Conservation (phyloP, 495 filamentous ascomycete species). For the Tuber calosporum region DNA sequence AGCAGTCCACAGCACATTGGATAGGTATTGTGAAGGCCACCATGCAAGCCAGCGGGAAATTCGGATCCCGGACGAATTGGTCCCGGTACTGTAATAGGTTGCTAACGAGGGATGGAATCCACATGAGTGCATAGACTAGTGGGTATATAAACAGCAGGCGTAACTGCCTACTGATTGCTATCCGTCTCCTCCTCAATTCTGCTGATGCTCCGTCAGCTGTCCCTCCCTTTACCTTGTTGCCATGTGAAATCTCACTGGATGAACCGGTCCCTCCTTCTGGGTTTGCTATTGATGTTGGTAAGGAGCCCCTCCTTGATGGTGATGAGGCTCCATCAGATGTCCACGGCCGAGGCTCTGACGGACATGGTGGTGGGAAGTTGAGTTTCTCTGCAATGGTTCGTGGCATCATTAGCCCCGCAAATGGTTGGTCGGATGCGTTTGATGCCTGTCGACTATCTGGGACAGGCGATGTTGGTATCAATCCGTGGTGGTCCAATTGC, state of each 20-base stretch:
- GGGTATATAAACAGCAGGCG: constrained; percentile 67
- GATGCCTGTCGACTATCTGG: constrained; percentile 40
- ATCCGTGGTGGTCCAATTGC: constrained; percentile 37
- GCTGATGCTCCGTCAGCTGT: constrained; percentile 25
- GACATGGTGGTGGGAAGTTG: constrained; percentile 35
- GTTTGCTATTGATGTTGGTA: constrained; percentile 28
- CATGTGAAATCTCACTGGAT: constrained; percentile 6
- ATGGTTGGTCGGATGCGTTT: constrained; percentile 38
- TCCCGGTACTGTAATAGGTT: constrained; percentile 57
- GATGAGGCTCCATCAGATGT: constrained; percentile 32
- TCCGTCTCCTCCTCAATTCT: constrained; percentile 41
- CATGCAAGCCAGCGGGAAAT: constrained; percentile 52
- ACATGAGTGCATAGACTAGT: constrained; percentile 61
- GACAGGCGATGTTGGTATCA: constrained; percentile 34
- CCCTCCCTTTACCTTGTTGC: constrained; percentile 15
- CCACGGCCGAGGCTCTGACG: constrained; percentile 21
- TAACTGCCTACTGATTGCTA: constrained; percentile 58
- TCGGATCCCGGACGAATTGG: constrained; percentile 47
- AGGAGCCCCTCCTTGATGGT: constrained; percentile 29
- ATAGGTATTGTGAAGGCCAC: constrained; percentile 52
- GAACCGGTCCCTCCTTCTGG: constrained; percentile 12
- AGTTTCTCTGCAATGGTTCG: constrained; percentile 38
- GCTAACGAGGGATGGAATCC: constrained; percentile 61
- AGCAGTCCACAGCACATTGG: constrained; percentile 61
- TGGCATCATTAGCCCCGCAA: constrained; percentile 33